Base-by-base conservation (phyloP, 75 land plant genomes). In the Larix kaempferi region DNA sequence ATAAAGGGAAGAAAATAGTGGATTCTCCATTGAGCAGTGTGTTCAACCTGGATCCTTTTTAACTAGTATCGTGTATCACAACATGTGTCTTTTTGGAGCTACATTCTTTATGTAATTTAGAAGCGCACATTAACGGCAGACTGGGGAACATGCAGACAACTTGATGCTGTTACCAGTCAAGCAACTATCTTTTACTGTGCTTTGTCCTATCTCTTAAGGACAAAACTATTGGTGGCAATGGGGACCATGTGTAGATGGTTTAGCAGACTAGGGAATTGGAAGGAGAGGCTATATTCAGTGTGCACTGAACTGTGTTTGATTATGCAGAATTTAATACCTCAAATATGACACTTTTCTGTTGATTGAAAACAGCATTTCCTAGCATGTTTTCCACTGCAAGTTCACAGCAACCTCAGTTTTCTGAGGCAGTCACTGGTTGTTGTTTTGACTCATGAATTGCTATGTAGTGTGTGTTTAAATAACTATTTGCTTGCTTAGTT, bases 41-140 rank as follows among this genome's bases (percentile, higher is more conserved):
- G 12, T 49, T 11, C 52, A 49, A 10, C 54, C 54, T 49, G 54
- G 54, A 49, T 49, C 54, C 54, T 49, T 49, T 49, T 49, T 49
- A 49, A 49, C 10, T 0, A 10, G 54, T 49, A 49, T 10, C 10
- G 54, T 2, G 13, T 49, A 49, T 49, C 54, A 49, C 52, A 49
- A 49, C 54, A 10, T 44, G 49, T 49, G 54, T 49, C 54, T 49
- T 49, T 49, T 49, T 49, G 54, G 73, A 69, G 73, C 49, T 44
- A 41, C 73, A 69, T 69, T 69, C 73, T 69, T 69, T 69, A 17
- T 69, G 73, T 69, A 69, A 69, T 69, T 35, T 69, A 37, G 21
- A 69, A 19, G 49, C 35, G 17, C 69, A 65, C 29, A 33, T 15
- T 65, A 16, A 65, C 19, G 19, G 39, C 41, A 16, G 69, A 65